phyloP scores from a whole-genome alignment of 148 eudicot genomes.

The Rhododendron ovatum region DNA sequence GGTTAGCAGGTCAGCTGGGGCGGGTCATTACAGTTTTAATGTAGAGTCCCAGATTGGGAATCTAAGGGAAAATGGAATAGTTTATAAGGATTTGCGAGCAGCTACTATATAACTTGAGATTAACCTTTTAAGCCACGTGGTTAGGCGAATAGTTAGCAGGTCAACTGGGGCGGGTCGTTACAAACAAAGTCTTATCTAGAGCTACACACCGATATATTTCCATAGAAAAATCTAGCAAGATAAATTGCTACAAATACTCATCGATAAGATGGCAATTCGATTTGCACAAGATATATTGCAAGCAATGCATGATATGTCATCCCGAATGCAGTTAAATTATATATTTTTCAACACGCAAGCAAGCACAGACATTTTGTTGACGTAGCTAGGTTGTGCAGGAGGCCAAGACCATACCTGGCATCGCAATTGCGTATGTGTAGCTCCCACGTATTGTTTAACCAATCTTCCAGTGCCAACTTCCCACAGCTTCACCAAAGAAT shows the following conservation, averaged over 20 bases:
- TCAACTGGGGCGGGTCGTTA: too few species aligned
- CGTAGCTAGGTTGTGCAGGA: neutral
- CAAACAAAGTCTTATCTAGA: neutral
- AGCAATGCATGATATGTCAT: neutral
- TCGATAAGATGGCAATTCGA: neutral
- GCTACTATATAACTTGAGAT: too few species aligned
- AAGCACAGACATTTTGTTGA: neutral
- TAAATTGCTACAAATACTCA: neutral
- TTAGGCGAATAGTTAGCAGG: too few species aligned
- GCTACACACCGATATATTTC: neutral
- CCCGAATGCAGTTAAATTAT: neutral
- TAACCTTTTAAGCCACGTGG: too few species aligned
- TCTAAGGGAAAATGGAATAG: too few species aligned
- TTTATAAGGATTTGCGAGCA: too few species aligned
- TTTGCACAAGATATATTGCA: neutral
- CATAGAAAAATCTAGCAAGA: neutral
- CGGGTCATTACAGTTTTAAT: too few species aligned
- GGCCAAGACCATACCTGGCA: slow-evolving; percentile 51
- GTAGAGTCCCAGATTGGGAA: too few species aligned
- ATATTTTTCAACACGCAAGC: neutral
- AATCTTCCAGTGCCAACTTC: slow-evolving; percentile 89
- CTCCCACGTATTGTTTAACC: slow-evolving; percentile 85
- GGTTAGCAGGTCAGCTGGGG: too few species aligned
- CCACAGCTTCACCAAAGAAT: slow-evolving; percentile 81
- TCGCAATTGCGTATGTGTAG: slow-evolving; percentile 60